phyloP scores from a whole-genome alignment of 2,329 filamentous ascomycete species.

The Ophiostoma sp. region DNA sequence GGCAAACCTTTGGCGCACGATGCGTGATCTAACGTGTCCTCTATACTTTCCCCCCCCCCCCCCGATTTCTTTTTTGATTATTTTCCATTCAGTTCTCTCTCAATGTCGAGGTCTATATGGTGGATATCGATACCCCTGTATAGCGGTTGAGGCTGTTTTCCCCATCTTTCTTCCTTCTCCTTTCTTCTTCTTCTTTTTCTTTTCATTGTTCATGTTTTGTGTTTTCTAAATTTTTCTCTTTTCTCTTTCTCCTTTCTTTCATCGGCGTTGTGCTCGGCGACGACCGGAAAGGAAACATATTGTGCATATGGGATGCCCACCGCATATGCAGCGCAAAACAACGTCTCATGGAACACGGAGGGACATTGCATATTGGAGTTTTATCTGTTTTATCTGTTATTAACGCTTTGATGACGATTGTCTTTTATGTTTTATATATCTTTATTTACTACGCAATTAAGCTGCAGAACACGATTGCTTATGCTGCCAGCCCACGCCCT shows the following conservation, averaged over 20 bases:
- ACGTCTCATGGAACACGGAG: conserved; percentile 6
- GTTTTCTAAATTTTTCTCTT: no score
- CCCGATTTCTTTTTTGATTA: not conserved
- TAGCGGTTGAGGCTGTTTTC: conserved; percentile 1
- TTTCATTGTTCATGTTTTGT: not conserved
- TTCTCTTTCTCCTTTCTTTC: not conserved
- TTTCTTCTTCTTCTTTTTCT: not conserved
- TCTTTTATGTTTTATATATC: not conserved
- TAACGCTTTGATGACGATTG: not conserved
- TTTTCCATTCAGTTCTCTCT: not conserved
- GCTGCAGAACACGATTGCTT: not conserved
- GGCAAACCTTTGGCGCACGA: not conserved
- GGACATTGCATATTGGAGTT: conserved; percentile 6
- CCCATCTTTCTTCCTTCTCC: not conserved
- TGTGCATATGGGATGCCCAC: not conserved
- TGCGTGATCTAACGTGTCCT: not conserved
- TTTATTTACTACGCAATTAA: not conserved
- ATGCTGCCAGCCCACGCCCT: not conserved
- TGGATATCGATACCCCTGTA: conserved; percentile 2
- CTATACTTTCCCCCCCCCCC: no score
- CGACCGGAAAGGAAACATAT: conserved; percentile 2
- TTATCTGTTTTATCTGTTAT: not conserved
- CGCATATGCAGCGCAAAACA: not conserved
- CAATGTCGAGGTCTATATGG: not conserved
- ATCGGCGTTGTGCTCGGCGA: not conserved